phyloP scores from a whole-genome alignment of 345 rosid species.

The Jatropha curcas region DNA sequence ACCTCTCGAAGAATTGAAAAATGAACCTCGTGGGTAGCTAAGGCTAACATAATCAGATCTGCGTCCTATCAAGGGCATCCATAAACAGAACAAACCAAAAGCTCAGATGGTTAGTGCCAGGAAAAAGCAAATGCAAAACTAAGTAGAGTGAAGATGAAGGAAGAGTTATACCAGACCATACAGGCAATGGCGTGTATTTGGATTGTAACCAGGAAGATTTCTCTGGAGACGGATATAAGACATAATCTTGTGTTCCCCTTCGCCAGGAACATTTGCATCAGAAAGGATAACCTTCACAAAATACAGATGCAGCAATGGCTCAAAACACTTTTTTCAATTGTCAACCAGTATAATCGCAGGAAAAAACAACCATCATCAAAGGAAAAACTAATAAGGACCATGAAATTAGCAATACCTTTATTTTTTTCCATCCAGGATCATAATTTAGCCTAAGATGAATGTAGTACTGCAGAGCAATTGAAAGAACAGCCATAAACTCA shows the following conservation, averaged over 20 bases:
- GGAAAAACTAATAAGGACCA: neutral
- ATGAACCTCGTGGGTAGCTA: constrained; percentile 95
- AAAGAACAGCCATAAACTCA: constrained; percentile 78
- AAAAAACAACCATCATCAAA: neutral
- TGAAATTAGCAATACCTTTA: constrained; percentile 53
- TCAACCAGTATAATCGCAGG: constrained; percentile 1
- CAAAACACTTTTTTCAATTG: neutral
- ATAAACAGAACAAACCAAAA: constrained; percentile 13
- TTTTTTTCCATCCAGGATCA: constrained; percentile 95
- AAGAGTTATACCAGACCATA: constrained; percentile 87
- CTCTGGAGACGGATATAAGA: constrained; percentile 88
- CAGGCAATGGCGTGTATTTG: constrained; percentile 88
- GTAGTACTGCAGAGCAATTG: constrained; percentile 84
- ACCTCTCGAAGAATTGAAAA: constrained; percentile 98
- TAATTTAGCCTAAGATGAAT: constrained; percentile 73
- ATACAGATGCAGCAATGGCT: constrained; percentile 20
- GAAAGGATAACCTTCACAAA: constrained; percentile 86
- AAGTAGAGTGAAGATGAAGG: constrained; percentile 12
- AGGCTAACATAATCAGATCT: constrained; percentile 91
- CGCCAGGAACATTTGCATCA: constrained; percentile 99
- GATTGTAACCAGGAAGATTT: constrained; percentile 83
- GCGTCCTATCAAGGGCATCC: constrained; percentile 70
- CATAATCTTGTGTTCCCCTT: constrained; percentile 97
- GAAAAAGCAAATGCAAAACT: neutral
- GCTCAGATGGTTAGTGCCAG: constrained; percentile 10